Base-by-base conservation (phyloP, 768 basidiomycete genomes). In the Tubosaeta brunneosetosa region DNA sequence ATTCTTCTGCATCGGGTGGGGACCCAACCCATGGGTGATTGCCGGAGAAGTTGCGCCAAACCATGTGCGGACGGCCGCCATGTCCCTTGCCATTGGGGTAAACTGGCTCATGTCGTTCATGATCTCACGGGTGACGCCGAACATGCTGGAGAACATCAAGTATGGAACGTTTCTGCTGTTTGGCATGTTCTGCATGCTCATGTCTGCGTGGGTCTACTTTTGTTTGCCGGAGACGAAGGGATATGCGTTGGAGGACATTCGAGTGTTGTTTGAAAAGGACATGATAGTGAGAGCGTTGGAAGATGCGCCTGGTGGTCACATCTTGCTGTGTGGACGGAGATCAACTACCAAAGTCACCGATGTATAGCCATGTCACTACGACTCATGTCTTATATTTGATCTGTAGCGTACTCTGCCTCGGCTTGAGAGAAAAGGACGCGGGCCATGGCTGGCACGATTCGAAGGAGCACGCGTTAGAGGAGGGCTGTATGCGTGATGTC, bases 211-310 rank as follows among this genome's bases (percentile, higher is more conserved):
- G 71, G 65, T 66, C 25, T 71, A 71, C 56, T 56, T 74, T 45
- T 66, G 64, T 56, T 55, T 76, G 32, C 74, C 75, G 17, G 74
- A 76, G 62, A 76, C 74, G 11, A 72, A 56, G 46, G 69, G 72
- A 31, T 66, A 70, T 42, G 67, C 68, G 13, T 56, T 75, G 37
- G 74, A 75, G 60, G 73, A 75, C 47, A 69, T 75, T 40, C 61
- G 66, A 40, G 67, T 58, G 41, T 56, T 75, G 43, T 75, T 74
- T 29, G 71, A 72, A 49, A 55, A 63, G 49, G 67, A 72, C 9
- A 49, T 67, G 50, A 29, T 68, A 19, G 52, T 69, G 55, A 66
- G 72, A 6, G 61, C 71, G 25, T 26, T 72, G 32, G 59, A 73
- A 19, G 71, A 72, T 55, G 66, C 71, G 7, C 71, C 71, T 0